phyloP scores from a whole-genome alignment of 805 yeast genomes.

The Blastobotrys chiropterorum region DNA sequence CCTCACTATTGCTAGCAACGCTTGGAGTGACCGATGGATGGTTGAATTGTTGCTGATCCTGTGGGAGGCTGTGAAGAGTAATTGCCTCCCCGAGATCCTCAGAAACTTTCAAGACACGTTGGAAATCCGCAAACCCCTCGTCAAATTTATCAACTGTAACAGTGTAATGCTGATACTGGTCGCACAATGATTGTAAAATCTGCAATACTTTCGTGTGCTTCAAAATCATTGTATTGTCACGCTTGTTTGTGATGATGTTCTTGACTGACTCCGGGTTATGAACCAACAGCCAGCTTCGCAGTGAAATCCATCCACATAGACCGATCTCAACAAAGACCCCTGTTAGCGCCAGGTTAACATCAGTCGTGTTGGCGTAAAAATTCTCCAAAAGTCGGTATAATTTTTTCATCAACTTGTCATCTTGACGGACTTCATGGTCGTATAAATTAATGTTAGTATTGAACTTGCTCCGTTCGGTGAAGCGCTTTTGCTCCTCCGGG shows the following conservation, averaged over 20 bases:
- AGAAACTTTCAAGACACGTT: conserved; percentile 8
- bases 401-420: conserved; percentile 8
- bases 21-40: too few species aligned
- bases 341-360: conserved; percentile 25
- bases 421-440: conserved; percentile 3
- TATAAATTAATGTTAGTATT: not conserved
- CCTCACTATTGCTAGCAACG: too few species aligned
- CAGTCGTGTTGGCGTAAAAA: conserved; percentile 24
- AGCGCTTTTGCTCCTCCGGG: conserved; percentile 9
- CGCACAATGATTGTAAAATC: conserved; percentile 10
- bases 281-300: conserved; percentile 21
- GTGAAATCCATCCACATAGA: conserved; percentile 21
- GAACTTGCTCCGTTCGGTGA: not conserved
- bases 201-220: conserved; percentile 1
- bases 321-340: conserved; percentile 22
- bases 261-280: not conserved
- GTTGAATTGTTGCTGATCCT: too few species aligned
- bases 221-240: not conserved
- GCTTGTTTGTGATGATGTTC: not conserved
- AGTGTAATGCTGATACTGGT: conserved; percentile 13
- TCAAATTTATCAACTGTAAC: conserved; percentile 7
- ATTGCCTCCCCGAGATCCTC: conserved; percentile 19
- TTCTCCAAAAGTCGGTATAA: conserved; percentile 1
- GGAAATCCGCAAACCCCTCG: conserved; percentile 8
- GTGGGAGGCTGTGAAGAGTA: too few species aligned